phyloP scores from a whole-genome alignment of 805 yeast species.

The Priceomyces haplophilus region DNA sequence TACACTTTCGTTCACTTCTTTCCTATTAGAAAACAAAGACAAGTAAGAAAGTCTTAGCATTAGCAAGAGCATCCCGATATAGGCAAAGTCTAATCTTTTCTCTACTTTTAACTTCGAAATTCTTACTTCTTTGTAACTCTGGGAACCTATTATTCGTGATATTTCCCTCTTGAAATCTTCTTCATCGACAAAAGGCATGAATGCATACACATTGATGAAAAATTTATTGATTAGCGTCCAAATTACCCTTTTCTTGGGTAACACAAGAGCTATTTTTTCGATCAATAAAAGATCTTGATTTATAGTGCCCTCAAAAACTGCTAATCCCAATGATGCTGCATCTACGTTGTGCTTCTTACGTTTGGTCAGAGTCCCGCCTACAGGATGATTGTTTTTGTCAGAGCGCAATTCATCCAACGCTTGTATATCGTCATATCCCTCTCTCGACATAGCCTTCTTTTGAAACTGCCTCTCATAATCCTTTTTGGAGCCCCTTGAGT shows the following conservation, averaged over 20 bases:
- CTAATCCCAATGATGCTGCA: slow-evolving; percentile 33
- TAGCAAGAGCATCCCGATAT: slow-evolving; percentile 32
- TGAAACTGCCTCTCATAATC: slow-evolving; percentile 13
- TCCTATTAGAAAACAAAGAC: slow-evolving; percentile 35
- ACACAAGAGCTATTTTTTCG: slow-evolving; percentile 37
- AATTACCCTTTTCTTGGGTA: slow-evolving; percentile 55
- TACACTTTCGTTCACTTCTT: slow-evolving; percentile 25
- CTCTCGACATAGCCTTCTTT: slow-evolving; percentile 22
- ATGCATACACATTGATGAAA: slow-evolving; percentile 58
- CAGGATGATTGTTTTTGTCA: background rate
- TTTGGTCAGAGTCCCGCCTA: slow-evolving; percentile 2
- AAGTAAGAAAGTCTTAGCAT: slow-evolving; percentile 36
- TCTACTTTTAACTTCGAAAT: slow-evolving; percentile 24
- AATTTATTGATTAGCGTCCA: slow-evolving; percentile 58
- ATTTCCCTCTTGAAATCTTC: slow-evolving; percentile 43
- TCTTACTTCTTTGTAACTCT: slow-evolving; percentile 18
- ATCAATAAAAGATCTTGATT: slow-evolving; percentile 37
- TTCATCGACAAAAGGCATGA: slow-evolving; percentile 67
- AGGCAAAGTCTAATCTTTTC: slow-evolving; percentile 32
- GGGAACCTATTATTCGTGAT: slow-evolving; percentile 43
- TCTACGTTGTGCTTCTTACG: slow-evolving; percentile 22
- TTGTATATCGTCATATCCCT: slow-evolving; percentile 21
- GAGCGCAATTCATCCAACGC: slow-evolving; percentile 13
- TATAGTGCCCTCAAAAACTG: slow-evolving; percentile 28
- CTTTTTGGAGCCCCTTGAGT: slow-evolving; percentile 17